Evolutionary conservation across 1,284 basidiomycete genomes (phyloP), one percentile per base, ranked within the genome.

Genomic region (Tilletia walkeri): DNA sequence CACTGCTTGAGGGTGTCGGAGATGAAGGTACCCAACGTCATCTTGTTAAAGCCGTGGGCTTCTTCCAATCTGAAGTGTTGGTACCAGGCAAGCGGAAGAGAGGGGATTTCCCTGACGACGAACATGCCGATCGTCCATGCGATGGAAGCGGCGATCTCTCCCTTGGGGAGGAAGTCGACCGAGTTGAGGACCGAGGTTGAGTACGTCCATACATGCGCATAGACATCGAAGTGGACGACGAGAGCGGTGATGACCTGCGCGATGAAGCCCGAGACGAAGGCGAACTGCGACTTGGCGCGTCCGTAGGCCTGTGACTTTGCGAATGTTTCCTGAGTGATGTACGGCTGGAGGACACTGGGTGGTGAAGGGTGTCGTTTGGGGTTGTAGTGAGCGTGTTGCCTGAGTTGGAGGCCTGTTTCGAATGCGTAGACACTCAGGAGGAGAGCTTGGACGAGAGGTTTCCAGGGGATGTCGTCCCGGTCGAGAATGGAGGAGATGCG

Each of bases 1-100:
- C 90, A 93, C 24, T 89, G 88, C 85, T 96, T 97, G 78, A 95
- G 59, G 56, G 91, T 85, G 84, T 97, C 94, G 2, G 87, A 85
- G 70, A 94, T 82, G 54, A 78, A 82, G 2, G 94, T 86, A 5
- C 77, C 77, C 1, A 88, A 88, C 0, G 93, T 93, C 18, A 90
- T 93, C 86, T 97, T 97, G 88, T 98, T 98, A 88, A 98, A 98
- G 0, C 94, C 95, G 79, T 97, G 93, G 76, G 90, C 90, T 84
- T 96, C 91, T 85, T 99, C 96, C 56, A 99, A 87, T 12, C 95
- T 91, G 84, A 99, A 99, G 2, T 93, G 95, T 74, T 89, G 89
- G 86, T 96, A 97, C 48, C 91, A 86, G 0, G 76, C 75, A 53
- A 81, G 86, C 6, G 94, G 93, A 10, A 93, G 85, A 0, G 89